Base-by-base conservation (phyloP, 768 basidiomycete genomes). In the Amyloporia xantha region DNA sequence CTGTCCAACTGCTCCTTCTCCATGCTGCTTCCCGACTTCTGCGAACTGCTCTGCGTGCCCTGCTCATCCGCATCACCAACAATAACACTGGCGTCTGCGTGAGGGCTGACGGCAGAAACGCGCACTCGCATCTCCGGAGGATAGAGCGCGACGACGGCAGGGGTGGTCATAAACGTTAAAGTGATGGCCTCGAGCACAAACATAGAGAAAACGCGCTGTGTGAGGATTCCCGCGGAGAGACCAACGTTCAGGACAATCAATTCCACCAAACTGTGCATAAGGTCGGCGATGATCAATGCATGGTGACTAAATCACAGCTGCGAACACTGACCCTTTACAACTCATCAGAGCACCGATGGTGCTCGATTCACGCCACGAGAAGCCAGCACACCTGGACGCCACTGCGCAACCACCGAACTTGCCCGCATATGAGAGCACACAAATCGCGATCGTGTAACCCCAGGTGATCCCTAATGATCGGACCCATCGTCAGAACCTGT, bases 231-330 rank as follows among this genome's bases (percentile, higher is more conserved):
- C 2, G 89, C 91, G 2, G 76, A 71, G 2, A 95, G 71, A 2
- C 95, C 94, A 53, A 98, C 89, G 58, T 98, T 99, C 53, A 98
- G 81, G 3, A 98, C 94, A 58, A 98, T 96, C 15, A 97, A 73
- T 61, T 96, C 94, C 9, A 97, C 87, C 4, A 96, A 74, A 20
- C 86, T 89, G 43, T 15, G 11, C 5, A 39, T n/a, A n/a, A n/a
- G n/a, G n/a, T n/a, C n/a, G n/a, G n/a, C n/a, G n/a, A n/a, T 15
- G 11, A 5, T 4, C 35, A 5, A 38, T 27, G 37, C 6, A 40
- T 41, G 19, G 44, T 9, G 28, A 0, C 4, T 15, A 19, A n/a
- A n/a, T n/a, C n/a, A n/a, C n/a, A n/a, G n/a, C n/a, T n/a, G n/a
- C n/a, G n/a, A n/a, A n/a, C 20, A 58, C 72, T 28, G 49, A 86